A percentile compares a stretch with the other conserved stretches of the same genome.
phyloP scores from a whole-genome alignment of 1,284 basidiomycete species.

The Melampsora occidentalis region DNA sequence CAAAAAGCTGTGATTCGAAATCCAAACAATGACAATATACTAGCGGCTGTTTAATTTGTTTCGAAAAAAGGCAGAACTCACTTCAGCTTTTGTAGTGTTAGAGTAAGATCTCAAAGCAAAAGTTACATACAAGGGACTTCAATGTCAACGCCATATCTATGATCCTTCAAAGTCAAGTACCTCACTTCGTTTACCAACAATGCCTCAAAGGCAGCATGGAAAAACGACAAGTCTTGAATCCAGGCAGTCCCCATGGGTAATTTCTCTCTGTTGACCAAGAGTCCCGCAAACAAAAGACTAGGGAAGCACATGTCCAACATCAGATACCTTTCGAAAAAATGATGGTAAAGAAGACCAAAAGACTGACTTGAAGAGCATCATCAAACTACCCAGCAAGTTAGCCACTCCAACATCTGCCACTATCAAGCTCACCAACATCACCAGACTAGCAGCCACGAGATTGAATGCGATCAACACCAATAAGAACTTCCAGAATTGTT shows the following conservation, averaged over 20 bases:
- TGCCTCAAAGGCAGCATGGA: constrained; percentile 97
- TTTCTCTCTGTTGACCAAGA: constrained; percentile 88
- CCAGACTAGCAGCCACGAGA: constrained; percentile 83
- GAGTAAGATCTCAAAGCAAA: not conserved
- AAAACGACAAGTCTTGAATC: constrained; percentile 89
- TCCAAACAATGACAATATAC: constrained; percentile 46
- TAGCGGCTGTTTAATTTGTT: constrained; percentile 64
- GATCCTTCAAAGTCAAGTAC: constrained; percentile 86
- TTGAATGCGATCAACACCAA: constrained; percentile 92
- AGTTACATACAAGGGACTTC: constrained; percentile 60
- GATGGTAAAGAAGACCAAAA: constrained; percentile 1
- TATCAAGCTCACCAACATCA: constrained; percentile 82
- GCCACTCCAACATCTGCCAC: constrained; percentile 81
- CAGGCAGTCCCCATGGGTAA: constrained; percentile 71
- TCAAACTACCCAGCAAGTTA: constrained; percentile 84
- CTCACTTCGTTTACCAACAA: constrained; percentile 91
- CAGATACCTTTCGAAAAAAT: not conserved
- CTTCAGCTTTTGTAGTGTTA: constrained; percentile 70
- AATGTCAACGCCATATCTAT: constrained; percentile 84
- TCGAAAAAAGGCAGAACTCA: constrained; percentile 71
- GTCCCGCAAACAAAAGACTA: constrained; percentile 88
- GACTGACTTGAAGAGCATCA: constrained; percentile 95
- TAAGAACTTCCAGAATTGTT: constrained; percentile 95
- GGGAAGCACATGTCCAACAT: not conserved
- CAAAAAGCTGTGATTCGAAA: constrained; percentile 26